Evolutionary conservation across 352 stramenopile genomes (phyloP).

Genomic region (Phytophthora litchii): DNA sequence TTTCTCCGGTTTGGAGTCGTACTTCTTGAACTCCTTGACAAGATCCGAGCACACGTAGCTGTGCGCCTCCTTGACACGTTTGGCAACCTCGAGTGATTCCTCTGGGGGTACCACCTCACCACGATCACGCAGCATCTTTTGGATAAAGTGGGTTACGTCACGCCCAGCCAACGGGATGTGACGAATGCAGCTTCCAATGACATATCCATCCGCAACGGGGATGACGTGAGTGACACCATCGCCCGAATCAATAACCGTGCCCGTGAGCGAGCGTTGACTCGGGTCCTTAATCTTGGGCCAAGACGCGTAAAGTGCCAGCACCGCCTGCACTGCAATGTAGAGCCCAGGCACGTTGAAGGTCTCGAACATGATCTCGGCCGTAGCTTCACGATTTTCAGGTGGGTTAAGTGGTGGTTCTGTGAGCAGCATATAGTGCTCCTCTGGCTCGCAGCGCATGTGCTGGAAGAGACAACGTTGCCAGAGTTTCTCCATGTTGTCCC

Average conservation of each 20-base stretch:
- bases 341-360: constrained; percentile 95
- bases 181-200: constrained; percentile 96
- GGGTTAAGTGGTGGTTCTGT: constrained; percentile 95
- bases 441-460: constrained; percentile 93
- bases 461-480: constrained; percentile 94
- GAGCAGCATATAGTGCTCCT: constrained; percentile 93
- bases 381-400: constrained; percentile 95
- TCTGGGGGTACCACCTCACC: constrained; percentile 92
- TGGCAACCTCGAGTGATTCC: constrained; percentile 91
- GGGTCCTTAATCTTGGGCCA: constrained; percentile 92
- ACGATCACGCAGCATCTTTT: constrained; percentile 93
- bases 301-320: constrained; percentile 94
- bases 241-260: constrained; percentile 94
- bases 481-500: constrained; percentile 96
- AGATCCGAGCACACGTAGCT: constrained; percentile 96
- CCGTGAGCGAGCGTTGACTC: constrained; percentile 90
- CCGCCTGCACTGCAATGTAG: constrained; percentile 96
- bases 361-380: constrained; percentile 97
- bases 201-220: constrained; percentile 94
- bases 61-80: constrained; percentile 94
- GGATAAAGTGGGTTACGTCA: constrained; percentile 96
- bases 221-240: constrained; percentile 96
- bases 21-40: constrained; percentile 96
- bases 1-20: constrained; percentile 93
- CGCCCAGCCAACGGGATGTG: constrained; percentile 94